Base-by-base conservation (phyloP, 306 rosid species). In the Corylus heterophylla region DNA sequence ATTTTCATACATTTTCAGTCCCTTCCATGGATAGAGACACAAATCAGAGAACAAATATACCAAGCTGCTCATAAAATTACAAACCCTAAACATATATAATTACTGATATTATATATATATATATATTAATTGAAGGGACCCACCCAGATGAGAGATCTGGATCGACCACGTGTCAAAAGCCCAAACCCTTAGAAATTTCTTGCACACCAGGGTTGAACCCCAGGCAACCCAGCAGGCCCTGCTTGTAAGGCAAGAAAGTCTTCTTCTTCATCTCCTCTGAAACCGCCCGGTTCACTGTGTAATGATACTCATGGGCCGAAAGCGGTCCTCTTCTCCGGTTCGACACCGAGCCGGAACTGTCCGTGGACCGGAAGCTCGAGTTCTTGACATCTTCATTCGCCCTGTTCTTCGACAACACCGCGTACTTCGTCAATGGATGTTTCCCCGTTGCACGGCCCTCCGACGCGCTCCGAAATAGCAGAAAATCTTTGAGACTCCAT, bases 291-390 rank as follows among this genome's bases (percentile, higher is more conserved):
- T 94, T 94, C 86, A 79, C 71, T 1, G 90, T 94, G 78, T 94
- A 94, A 76, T 92, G 98, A 83, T 88, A 37, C 31, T 94, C 98
- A 54, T 94, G 98, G 8, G 98, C 89, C 68, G 98, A 94, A 42
- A 90, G 89, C 54, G 90, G 78, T 51, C 85, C 91, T 83, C 91
- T 83, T 80, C 97, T 72, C 79, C 92, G 86, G 68, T 89, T 86
- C 8, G 90, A 88, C 31, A 86, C 88, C 7, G 97, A 94, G 47
- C 92, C 91, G 68, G 81, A 48, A 63, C 90, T 88, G 69, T 89
- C 95, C 4, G 82, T 82, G 13, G 97, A 92, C 82, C 97, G 93
- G 83, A 92, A 94, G 69, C 98, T 94, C 2, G 87, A 75, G 55
- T 86, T 86, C 77, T 87, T 84, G 7, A 77, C 86, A 55, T 92